Percentiles rank a stretch among this genome's conserved stretches.
phyloP scores from a whole-genome alignment of 2,329 filamentous ascomycete species.

The Myrmaecium sp. region DNA sequence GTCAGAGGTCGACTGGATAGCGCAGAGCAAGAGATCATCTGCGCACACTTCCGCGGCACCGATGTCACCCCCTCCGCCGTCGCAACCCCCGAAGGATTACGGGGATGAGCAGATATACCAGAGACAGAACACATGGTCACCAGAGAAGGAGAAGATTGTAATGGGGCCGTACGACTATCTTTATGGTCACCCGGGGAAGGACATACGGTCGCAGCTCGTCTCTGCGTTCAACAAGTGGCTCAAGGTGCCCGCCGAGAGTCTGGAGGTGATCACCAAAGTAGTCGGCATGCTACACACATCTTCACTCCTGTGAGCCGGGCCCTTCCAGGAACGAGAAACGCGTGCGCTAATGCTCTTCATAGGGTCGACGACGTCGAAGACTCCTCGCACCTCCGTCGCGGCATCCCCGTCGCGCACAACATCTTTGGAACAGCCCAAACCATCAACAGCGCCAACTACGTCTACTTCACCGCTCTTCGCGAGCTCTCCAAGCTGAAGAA shows the following conservation, averaged over 20 bases:
- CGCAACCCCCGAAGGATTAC: slow-evolving; percentile 11
- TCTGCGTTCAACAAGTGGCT: slow-evolving; percentile 69
- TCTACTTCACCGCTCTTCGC: slow-evolving; percentile 66
- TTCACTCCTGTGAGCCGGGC: slow-evolving; percentile 41
- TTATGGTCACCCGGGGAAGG: slow-evolving; percentile 63
- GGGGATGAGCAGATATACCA: slow-evolving; percentile 24
- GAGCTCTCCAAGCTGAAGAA: slow-evolving; percentile 58
- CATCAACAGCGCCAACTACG: slow-evolving; percentile 81
- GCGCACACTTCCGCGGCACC: slow-evolving; percentile 4
- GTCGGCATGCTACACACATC: slow-evolving; percentile 77
- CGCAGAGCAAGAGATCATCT: slow-evolving; percentile 17
- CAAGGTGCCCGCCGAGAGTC: slow-evolving; percentile 50
- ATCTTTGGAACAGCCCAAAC: slow-evolving; percentile 79
- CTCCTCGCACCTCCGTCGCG: slow-evolving; percentile 56
- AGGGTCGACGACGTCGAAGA: slow-evolving; percentile 76
- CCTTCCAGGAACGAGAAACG: slow-evolving; percentile 8
- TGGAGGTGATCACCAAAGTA: slow-evolving; percentile 61
- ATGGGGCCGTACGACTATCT: slow-evolving; percentile 70
- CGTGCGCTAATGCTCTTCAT: slow-evolving; percentile 4
- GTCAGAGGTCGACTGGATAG: slow-evolving; percentile 22
- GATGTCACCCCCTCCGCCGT: slow-evolving; percentile 8
- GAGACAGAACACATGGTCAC: slow-evolving; percentile 41
- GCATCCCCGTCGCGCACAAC: slow-evolving; percentile 64
- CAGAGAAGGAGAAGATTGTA: slow-evolving; percentile 61
- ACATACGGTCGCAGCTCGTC: slow-evolving; percentile 67